Base-by-base conservation (phyloP, 331 rosid genomes). In the Dryas integrifolia region DNA sequence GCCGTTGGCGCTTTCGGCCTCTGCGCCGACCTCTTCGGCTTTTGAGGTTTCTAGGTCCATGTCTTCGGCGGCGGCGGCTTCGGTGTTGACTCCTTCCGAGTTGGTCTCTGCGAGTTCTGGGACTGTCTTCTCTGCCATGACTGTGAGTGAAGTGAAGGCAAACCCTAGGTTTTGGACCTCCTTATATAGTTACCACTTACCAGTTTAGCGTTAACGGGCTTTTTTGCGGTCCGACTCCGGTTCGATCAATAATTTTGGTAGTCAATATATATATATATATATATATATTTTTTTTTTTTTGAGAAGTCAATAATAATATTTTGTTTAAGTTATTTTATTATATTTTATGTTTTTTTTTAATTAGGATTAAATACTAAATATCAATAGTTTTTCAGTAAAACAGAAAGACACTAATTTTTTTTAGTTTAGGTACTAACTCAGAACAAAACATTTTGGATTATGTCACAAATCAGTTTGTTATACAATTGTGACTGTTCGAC, bases 21-120 rank as follows among this genome's bases (percentile, higher is more conserved):
- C 67, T 1, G 39, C 48, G 55, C n/a, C 57, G 24, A 12, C 60
- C 53, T 65, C 75, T 11, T 49, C 72, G 1, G 76, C 11, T 8
- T 70, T 73, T 47, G 41, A 15, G 41, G 61, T n/a, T 64, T 75
- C 85, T 13, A 84, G 65, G 53, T 84, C 88, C 85, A 78, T 81
- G 9, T 84, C 72, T 39, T 75, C 85, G 7, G 78, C 53, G 12
- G 43, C 72, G 0, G 78, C 1, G 61, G 24, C 24, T 21, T 62
- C 64, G 50, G 44, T 24, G 6, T 47, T 30, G 35, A 30, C 35
- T 30, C 35, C 45, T 72, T 72, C 85, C 15, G 69, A 58, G 60
- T 44, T 51, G 48, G 62, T 69, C 21, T 74, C 79, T 26, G 68
- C 65, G 58, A 38, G 62, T 55, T 67, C 77, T n/a, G 73, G 67